Conservation (phyloP, 306 rosid species). For the Castanopsis chinensis region DNA sequence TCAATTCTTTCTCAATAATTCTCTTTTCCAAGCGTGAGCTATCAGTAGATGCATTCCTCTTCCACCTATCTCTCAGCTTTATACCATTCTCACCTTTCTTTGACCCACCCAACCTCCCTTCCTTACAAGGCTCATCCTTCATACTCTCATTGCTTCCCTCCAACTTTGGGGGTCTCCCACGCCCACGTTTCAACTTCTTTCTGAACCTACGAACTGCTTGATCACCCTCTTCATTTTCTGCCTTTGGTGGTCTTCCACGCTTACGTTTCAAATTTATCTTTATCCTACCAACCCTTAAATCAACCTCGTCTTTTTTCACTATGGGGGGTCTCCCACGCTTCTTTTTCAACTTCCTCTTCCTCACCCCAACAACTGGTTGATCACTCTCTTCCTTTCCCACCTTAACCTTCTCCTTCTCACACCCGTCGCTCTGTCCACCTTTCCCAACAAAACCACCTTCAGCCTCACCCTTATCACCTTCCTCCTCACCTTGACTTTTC, state of each 20-base stretch:
- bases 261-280: conserved; percentile 28
- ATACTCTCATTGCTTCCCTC: conserved; percentile 22
- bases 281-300: conserved; percentile 4
- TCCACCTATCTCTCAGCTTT: conserved; percentile 24
- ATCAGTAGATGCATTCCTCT: conserved; percentile 23
- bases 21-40: conserved; percentile 23
- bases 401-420: conserved; percentile 28
- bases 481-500: conserved; percentile 26
- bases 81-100: conserved; percentile 15
- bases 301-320: conserved; percentile 17
- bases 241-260: conserved; percentile 47
- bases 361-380: conserved; percentile 14
- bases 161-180: conserved; percentile 14
- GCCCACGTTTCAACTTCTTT: conserved; percentile 17
- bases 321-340: conserved; percentile 33
- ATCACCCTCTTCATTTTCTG: background rate
- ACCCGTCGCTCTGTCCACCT: conserved; percentile 14
- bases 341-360: conserved; percentile 27
- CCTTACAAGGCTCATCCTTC: conserved; percentile 24
- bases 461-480: conserved; percentile 28
- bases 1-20: conserved; percentile 22
- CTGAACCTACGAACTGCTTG: conserved; percentile 1
- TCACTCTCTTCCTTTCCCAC: conserved; percentile 30
- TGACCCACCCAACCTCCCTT: conserved; percentile 21
- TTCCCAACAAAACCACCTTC: conserved; percentile 17